Conservation (phyloP, 345 rosid genomes). For the Gossypium arboreum region DNA sequence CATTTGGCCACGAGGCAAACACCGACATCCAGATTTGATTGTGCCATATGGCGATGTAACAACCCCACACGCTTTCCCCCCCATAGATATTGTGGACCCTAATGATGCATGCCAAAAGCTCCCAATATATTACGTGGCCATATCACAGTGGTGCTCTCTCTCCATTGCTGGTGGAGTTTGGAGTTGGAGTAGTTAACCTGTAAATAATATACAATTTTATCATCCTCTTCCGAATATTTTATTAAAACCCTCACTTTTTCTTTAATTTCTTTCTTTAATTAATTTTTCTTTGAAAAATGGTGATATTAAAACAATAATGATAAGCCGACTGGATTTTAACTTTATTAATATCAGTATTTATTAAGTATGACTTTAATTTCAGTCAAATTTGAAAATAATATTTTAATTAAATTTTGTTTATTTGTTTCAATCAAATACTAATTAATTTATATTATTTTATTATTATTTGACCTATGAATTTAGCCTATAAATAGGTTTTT, state of each 20-base stretch:
- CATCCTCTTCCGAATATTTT: background rate
- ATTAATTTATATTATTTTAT: no score
- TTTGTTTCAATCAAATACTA: no score
- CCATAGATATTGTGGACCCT: constrained; percentile 11
- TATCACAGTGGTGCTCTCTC: background rate
- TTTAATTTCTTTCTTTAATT: background rate
- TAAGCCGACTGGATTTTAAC: rapidly evolving
- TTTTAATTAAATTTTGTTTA: no score
- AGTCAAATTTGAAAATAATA: no score
- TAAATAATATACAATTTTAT: background rate
- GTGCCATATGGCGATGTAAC: constrained; percentile 5
- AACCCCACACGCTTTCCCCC: background rate
- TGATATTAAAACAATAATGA: no score
- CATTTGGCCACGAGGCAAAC: background rate
- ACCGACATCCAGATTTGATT: background rate
- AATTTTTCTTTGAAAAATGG: background rate
- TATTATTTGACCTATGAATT: no score
- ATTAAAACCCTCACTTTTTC: background rate
- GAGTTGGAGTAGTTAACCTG: constrained; percentile 4
- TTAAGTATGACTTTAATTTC: no score
- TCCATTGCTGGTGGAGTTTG: background rate
- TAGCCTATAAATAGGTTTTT: no score
- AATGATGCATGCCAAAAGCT: background rate
- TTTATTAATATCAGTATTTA: no score
- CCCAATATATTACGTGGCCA: background rate